These are phyloP conservation scores for Malbranchea zuffiana DNA, from an alignment of 2,329 filamentous ascomycete genomes.

Conservation along the genomic window DNA sequence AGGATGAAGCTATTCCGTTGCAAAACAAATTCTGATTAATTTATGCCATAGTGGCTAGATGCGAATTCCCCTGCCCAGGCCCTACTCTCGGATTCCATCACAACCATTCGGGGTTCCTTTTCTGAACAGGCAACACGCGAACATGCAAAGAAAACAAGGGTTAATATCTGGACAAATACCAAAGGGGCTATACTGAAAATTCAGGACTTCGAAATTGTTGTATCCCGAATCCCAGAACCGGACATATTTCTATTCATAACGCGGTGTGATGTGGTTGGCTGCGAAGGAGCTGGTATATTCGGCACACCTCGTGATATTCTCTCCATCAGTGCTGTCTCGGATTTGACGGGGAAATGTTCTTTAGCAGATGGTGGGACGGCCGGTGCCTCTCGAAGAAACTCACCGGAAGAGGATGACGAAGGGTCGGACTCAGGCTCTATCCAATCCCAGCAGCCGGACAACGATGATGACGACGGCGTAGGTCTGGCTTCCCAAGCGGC, in stretches of 20 bases:
- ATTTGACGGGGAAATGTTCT: too few relatives aligned
- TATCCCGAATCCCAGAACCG: conserved; percentile 15
- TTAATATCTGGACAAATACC: conserved; percentile 16
- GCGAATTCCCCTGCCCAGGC: conserved; percentile 14
- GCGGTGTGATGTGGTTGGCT: conserved; percentile 19
- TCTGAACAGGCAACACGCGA: conserved; percentile 19
- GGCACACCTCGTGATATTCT: conserved; percentile 18
- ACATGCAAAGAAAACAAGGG: conserved; percentile 16
- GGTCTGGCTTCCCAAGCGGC: too few relatives aligned
- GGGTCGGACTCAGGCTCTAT: too few relatives aligned
- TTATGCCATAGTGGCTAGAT: conserved; percentile 21
- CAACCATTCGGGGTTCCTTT: conserved; percentile 27
- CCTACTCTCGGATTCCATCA: conserved; percentile 26
- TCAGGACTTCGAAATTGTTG: conserved; percentile 26
- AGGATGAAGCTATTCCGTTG: background rate
- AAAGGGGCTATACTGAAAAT: conserved; percentile 24
- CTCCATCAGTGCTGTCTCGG: too few relatives aligned
- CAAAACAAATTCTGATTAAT: background rate
- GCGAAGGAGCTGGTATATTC: conserved; percentile 20
- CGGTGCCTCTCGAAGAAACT: too few relatives aligned
- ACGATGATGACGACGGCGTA: too few relatives aligned
- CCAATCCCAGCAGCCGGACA: too few relatives aligned
- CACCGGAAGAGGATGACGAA: too few relatives aligned
- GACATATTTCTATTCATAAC: conserved; percentile 18
- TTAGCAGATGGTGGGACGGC: too few relatives aligned